Conservation (phyloP, 2,329 filamentous ascomycete species). For the Dactylellina drechsleri region DNA sequence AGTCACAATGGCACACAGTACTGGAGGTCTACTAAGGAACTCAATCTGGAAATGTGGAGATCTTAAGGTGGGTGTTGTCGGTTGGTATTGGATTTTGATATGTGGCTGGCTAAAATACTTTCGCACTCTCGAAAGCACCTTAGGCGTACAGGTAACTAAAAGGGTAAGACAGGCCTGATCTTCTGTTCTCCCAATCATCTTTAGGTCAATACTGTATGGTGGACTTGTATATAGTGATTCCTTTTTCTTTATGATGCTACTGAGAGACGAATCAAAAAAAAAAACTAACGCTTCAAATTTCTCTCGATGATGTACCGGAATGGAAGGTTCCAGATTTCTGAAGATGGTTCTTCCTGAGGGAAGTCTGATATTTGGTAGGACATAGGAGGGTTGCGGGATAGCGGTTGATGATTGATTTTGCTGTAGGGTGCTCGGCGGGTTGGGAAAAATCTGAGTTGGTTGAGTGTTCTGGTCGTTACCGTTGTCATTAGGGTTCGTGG, state of each 20-base stretch:
- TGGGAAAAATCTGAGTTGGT: too few species aligned
- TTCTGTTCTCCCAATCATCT: slow-evolving; percentile 55
- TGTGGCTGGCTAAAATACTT: slow-evolving; percentile 51
- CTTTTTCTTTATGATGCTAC: neutral
- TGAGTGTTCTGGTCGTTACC: too few species aligned
- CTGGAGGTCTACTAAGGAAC: neutral
- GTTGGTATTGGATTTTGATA: slow-evolving; percentile 48
- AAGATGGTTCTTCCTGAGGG: neutral
- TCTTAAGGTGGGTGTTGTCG: neutral
- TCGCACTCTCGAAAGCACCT: slow-evolving; percentile 37
- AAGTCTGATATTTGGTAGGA: neutral
- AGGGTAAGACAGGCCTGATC: slow-evolving; percentile 52
- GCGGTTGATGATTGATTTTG: too few species aligned
- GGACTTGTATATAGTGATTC: neutral
- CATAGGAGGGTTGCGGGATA: too few species aligned
- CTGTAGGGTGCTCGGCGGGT: too few species aligned
- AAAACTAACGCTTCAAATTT: slow-evolving; percentile 3
- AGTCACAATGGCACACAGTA: too few species aligned
- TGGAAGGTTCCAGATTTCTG: neutral
- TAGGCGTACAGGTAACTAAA: slow-evolving; percentile 54
- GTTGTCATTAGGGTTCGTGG: too few species aligned
- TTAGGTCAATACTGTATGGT: slow-evolving; percentile 52
- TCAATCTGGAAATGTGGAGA: slow-evolving; percentile 10
- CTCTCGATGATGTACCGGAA: neutral
- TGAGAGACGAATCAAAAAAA: slow-evolving; percentile 1